Percentiles rank a stretch among this genome's conserved stretches.
phyloP scores from a whole-genome alignment of 306 rosid genomes.

The Dryas octopetala region DNA sequence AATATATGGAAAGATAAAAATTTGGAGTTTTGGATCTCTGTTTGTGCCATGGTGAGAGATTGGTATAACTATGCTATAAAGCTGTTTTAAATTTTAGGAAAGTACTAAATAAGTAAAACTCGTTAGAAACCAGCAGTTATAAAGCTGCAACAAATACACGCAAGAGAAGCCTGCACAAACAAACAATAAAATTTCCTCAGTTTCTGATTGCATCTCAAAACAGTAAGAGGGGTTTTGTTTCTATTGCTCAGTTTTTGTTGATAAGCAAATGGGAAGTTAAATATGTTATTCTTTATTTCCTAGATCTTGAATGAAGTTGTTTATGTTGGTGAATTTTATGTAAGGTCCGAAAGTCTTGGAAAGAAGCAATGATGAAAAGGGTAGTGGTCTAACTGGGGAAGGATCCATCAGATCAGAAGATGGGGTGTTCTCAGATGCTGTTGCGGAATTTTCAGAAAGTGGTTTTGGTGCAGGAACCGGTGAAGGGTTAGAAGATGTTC shows the following conservation, averaged over 20 bases:
- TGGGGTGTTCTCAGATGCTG: constrained; percentile 73
- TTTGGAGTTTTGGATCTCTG: neutral
- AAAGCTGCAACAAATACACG: neutral
- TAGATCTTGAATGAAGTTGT: constrained; percentile 8
- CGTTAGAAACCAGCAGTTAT: neutral
- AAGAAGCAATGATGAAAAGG: constrained; percentile 33
- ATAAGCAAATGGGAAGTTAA: neutral
- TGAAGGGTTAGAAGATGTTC: constrained; percentile 23
- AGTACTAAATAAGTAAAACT: neutral
- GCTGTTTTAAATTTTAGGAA: neutral
- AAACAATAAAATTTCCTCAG: neutral
- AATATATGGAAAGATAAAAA: neutral
- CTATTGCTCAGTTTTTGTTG: neutral
- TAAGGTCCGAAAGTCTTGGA: constrained; percentile 43
- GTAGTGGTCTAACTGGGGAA: constrained; percentile 29
- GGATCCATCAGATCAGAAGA: constrained; percentile 46
- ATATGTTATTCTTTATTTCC: neutral
- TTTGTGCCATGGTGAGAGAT: neutral
- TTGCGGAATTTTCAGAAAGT: constrained; percentile 56
- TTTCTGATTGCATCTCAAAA: neutral
- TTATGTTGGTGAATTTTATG: constrained; percentile 23
- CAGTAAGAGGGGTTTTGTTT: neutral
- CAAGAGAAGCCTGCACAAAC: neutral
- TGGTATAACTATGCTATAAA: neutral
- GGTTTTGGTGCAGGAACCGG: constrained; percentile 25